A percentile compares a stretch with the other conserved stretches of the same genome.
These are phyloP conservation scores for Diphasiastrum complanatum DNA, from an alignment of 83 land plant genomes.

Conservation along the genomic window DNA sequence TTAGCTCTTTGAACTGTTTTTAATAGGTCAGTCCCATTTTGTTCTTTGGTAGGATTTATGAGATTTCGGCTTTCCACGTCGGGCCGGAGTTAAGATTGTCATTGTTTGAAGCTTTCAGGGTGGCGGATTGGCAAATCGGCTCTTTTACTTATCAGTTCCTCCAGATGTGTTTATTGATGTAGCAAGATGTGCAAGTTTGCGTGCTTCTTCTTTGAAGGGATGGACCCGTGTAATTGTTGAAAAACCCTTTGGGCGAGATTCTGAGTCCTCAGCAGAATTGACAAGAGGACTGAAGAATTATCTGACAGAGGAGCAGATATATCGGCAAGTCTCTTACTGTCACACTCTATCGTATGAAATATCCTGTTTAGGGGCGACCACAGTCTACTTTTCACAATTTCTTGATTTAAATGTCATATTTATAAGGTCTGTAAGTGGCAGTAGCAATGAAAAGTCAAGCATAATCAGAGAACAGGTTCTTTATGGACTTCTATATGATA, in stretches of 20 bases:
- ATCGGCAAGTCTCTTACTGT: slow-evolving; percentile 37
- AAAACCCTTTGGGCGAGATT: slow-evolving; percentile 93
- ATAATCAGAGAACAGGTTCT: too few species aligned
- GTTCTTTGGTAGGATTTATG: neutral
- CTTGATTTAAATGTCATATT: neutral
- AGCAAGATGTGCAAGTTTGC: slow-evolving; percentile 64
- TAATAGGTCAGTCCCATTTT: too few species aligned
- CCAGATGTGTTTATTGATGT: slow-evolving; percentile 85
- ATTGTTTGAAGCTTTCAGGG: slow-evolving; percentile 35
- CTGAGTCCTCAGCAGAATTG: slow-evolving; percentile 81
- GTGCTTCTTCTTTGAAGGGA: slow-evolving; percentile 68
- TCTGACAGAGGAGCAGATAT: slow-evolving; percentile 79
- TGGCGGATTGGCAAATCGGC: slow-evolving; percentile 66
- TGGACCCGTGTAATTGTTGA: slow-evolving; percentile 96
- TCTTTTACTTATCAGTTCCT: slow-evolving; percentile 86
- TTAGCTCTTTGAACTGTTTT: too few species aligned
- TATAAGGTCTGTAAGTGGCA: neutral
- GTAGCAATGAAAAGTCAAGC: neutral
- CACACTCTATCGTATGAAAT: neutral
- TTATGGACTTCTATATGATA: too few species aligned
- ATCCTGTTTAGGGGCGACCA: slow-evolving; percentile 1
- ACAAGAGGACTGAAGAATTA: slow-evolving; percentile 68
- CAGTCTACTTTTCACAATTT: neutral
- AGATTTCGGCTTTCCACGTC: neutral
- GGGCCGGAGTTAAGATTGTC: neutral